Base-by-base conservation (phyloP, 495 filamentous ascomycete genomes). In the Ramalina intermedia region DNA sequence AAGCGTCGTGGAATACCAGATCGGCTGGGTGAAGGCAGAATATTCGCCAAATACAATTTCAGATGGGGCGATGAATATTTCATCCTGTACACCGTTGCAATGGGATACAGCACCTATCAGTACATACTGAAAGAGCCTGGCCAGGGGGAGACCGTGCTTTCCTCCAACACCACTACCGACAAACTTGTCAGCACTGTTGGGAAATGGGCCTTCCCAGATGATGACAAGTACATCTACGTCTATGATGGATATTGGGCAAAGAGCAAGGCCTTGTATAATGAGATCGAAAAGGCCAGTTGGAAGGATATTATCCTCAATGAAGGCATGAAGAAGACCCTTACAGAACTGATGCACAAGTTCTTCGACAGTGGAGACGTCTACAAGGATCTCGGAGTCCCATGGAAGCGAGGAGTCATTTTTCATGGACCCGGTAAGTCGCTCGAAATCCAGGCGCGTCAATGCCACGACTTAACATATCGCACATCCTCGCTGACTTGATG, bases 371-470 rank as follows among this genome's bases (percentile, higher is more conserved):
- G 65, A 37, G 65, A 63, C 4, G 57, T 63, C 9, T 72, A 70
- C 52, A 55, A 66, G 14, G 63, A 68, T 35, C 58, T 66, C 27
- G 69, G 63, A 5, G 66, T 70, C 11, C 64, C 68, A 1, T 70
- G 69, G 69, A 72, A 72, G 47, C 51, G 64, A 17, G 64, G 64
- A 14, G 59, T 75, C 47, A 74, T 75, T 41, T 60, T 74, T 29
- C 66, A 74, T 52, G 72, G 72, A 24, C 60, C 65, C 1, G 44
- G 44, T 47, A 47, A 27, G 44, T 33, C 7, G 29, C 29, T 33
- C 29, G 7, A 33, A 33, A 33, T 33, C 12, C 29, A 13, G 12
- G 2, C 29, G 29, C 12, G 6, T 33, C 29, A 9, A 11, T 23
- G 16, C 13, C 11, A 11, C 17, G 6, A 47, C 43, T 64, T 6